Evolutionary conservation across 257 asterid species (phyloP).

Genomic region (Fraxinus quadrangulata): DNA sequence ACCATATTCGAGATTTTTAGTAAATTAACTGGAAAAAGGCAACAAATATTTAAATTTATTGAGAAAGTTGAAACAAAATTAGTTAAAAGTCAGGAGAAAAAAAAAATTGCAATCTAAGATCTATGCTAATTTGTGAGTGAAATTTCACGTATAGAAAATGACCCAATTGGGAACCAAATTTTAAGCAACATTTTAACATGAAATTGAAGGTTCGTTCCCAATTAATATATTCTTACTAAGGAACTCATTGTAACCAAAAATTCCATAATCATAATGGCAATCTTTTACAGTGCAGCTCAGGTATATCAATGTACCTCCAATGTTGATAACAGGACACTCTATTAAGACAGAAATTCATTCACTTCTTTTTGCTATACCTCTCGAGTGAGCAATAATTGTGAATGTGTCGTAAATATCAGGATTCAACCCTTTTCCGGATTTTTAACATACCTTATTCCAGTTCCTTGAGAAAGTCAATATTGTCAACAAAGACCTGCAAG

Average conservation of each 20-base stretch:
- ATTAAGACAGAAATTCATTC: background rate
- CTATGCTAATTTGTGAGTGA: no score
- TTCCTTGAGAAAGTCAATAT: conserved; percentile 89
- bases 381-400: background rate
- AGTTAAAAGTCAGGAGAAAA: no score
- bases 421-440: conserved; percentile 4
- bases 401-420: background rate
- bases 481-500: conserved; percentile 91
- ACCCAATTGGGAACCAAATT: no score
- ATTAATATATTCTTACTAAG: background rate
- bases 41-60: no score
- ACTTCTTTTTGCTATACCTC: background rate
- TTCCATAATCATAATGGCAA: background rate
- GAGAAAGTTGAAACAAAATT: no score
- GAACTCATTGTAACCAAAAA: background rate
- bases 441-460: conserved; percentile 46
- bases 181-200: background rate
- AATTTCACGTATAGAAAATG: no score
- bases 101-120: no score
- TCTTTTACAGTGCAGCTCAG: background rate
- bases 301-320: background rate
- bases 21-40: background rate
- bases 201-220: background rate
- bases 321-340: background rate
- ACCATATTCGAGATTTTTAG: no score